Evolutionary conservation across 108 stramenopile genomes (phyloP).

Genomic region (Cyclotella kingstonii): DNA sequence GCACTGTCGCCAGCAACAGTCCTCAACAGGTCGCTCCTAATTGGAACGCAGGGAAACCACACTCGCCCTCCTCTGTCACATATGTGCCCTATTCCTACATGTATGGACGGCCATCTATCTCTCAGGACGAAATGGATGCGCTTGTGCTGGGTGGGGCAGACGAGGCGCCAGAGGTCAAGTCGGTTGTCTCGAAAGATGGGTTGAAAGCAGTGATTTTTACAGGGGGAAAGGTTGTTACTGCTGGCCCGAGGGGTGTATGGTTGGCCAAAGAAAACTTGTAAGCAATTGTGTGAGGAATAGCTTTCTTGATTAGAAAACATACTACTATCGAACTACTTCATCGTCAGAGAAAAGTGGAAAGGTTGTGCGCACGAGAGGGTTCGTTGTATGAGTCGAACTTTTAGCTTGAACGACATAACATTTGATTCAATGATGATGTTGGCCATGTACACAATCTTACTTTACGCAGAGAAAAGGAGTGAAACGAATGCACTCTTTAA

Average conservation of each 20-base stretch:
- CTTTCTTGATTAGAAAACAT: no score
- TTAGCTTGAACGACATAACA: no score
- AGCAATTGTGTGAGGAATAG: no score
- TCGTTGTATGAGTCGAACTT: no score
- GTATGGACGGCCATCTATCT: constrained; percentile 81
- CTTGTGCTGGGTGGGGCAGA: constrained; percentile 84
- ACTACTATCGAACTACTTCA: no score
- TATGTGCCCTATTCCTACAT: constrained; percentile 47
- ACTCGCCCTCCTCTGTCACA: constrained; percentile 22
- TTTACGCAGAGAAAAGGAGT: no score
- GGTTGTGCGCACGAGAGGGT: no score
- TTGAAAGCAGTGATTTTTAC: constrained; percentile 15
- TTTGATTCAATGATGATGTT: no score
- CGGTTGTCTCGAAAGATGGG: constrained; percentile 8
- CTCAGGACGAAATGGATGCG: constrained; percentile 92
- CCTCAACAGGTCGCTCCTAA: background rate
- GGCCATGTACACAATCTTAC: no score
- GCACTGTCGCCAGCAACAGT: background rate
- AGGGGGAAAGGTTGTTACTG: constrained; percentile 32
- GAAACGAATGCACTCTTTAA: no score
- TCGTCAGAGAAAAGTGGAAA: no score
- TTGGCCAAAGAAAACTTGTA: constrained; percentile 12
- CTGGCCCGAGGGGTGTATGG: constrained; percentile 42
- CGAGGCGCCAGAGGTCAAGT: constrained; percentile 39
- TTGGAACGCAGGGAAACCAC: constrained; percentile 13